Percentiles rank a stretch among this genome's conserved stretches.
These are phyloP conservation scores for Thuidium tamariscinum DNA, from an alignment of 225 moss, liverwort and hornwort species.

Conservation along the genomic window DNA sequence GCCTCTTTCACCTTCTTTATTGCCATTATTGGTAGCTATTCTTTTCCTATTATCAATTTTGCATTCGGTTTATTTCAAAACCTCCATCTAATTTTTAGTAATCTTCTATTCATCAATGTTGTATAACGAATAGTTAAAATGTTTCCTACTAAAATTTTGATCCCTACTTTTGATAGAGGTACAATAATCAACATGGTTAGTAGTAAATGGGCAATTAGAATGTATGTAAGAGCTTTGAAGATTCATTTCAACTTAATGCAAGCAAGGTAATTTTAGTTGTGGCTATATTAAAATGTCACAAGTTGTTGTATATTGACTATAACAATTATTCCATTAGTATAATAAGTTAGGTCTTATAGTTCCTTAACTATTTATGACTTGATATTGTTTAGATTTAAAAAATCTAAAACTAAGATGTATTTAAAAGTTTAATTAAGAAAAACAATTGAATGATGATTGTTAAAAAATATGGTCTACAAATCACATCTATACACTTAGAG, in stretches of 20 bases:
- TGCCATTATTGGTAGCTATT: neutral
- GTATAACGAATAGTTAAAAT: fast-evolving
- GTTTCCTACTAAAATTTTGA: fast-evolving
- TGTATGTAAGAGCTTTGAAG: too few species aligned
- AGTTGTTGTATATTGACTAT: neutral
- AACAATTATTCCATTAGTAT: neutral
- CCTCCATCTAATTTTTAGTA: neutral
- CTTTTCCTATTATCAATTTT: neutral
- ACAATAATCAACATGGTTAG: neutral
- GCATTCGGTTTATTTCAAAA: neutral
- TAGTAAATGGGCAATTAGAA: neutral
- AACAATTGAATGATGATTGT: neutral
- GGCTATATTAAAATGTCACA: neutral
- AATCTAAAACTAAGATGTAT: neutral
- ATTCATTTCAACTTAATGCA: neutral
- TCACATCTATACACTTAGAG: neutral
- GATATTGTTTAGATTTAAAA: neutral
- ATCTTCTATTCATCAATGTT: neutral
- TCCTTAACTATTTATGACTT: fast-evolving
- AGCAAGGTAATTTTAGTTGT: fast-evolving
- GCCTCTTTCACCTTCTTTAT: neutral
- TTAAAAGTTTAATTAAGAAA: neutral
- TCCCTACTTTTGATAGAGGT: neutral
- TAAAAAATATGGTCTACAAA: neutral
- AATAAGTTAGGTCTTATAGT: neutral